Evolutionary conservation across 257 asterid genomes (phyloP), one percentile per base, ranked within the genome.

Genomic region (Striga asiatica): DNA sequence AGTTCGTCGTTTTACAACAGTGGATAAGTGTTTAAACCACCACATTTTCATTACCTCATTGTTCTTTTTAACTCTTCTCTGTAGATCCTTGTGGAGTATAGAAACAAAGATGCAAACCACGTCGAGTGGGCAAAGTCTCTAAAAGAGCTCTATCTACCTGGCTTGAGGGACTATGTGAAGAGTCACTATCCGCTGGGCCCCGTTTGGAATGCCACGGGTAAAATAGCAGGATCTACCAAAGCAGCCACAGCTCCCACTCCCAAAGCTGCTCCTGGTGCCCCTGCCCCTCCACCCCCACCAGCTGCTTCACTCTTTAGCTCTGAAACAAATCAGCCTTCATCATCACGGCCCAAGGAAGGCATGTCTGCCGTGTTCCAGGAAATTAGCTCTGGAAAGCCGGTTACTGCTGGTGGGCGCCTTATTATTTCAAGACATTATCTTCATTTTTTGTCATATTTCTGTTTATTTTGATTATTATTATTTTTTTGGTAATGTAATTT

Each of bases 121-220:
- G 95, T 84, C 35, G 95, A 88, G 67, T 92, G 99, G 99, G 97
- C 94, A 67, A 92, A 78, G 73, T 89, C 99, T 48, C 61, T 92
- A 64, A 92, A 92, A 72, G 97, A 88, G 73, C 87, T 92, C 18
- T 92, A 88, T 71, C 27, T 88, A 24, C 94, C 99, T 9, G 97
- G 97, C 47, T 75, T 92, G 74, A 82, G 99, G 72, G 99, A 88
- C 70, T 92, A 82, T 45, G 94, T 92, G 68, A 92, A 84, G 78
- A 56, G 72, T 61, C 89, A 84, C 61, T 81, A 81, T 70, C 97
- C 97, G 13, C 70, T 92, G 69, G 99, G 99, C 22, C 99, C 95
- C 60, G 95, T 85, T 39, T 92, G 99, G 99, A 82, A 80, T 70
- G 80, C 88, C 53, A 74, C 84, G 10, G 95, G 88, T 45, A 82